Conservation (phyloP, 768 basidiomycete genomes). For the Amanita pallidorosea region DNA sequence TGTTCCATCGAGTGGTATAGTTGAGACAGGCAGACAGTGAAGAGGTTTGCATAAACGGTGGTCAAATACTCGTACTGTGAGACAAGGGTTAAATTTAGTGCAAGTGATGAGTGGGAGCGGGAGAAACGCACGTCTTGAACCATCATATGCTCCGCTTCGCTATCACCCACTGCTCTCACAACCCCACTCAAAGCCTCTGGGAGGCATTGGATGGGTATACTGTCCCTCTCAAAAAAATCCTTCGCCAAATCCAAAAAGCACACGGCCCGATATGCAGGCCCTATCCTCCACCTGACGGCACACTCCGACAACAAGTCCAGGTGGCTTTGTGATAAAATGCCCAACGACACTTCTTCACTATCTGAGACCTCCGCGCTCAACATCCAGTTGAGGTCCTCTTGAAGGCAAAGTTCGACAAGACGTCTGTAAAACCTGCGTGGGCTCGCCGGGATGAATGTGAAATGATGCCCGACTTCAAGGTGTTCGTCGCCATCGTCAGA, state of each 20-base stretch:
- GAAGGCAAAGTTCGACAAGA: constrained; percentile 73
- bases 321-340: constrained; percentile 74
- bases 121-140: constrained; percentile 59
- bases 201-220: constrained; percentile 91
- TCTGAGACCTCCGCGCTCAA: constrained; percentile 84
- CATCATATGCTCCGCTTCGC: constrained; percentile 68
- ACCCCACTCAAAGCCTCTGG: constrained; percentile 79
- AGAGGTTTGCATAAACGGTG: constrained; percentile 45
- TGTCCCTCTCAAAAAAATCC: constrained; percentile 77
- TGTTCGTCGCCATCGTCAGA: constrained; percentile 49
- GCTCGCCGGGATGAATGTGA: constrained; percentile 86
- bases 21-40: constrained; percentile 76
- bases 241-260: constrained; percentile 82
- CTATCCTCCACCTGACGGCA: constrained; percentile 83
- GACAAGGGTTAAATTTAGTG: constrained; percentile 5
- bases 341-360: constrained; percentile 90
- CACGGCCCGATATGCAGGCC: constrained; percentile 62
- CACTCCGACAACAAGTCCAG: constrained; percentile 82
- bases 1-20: constrained; percentile 79
- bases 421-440: constrained; percentile 80
- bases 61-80: constrained; percentile 58
- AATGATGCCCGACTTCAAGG: constrained; percentile 61
- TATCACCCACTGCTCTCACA: constrained; percentile 58
- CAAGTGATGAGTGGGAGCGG: constrained; percentile 5
- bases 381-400: constrained; percentile 83